Base-by-base conservation (phyloP, 352 stramenopile species). In the Aphanomyces euteiches region DNA sequence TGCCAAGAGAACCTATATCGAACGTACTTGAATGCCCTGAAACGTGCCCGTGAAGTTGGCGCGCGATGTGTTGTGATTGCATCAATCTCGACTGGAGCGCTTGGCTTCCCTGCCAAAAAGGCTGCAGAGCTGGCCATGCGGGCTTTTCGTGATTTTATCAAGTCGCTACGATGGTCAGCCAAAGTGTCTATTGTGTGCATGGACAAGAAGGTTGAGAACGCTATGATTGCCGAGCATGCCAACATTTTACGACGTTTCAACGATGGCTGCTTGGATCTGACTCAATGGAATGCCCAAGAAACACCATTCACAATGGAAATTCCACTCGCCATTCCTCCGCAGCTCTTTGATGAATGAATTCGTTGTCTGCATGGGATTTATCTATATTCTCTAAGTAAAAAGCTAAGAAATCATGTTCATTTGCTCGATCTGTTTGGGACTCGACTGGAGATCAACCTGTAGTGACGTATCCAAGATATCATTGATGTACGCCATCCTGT, bases 71-170 rank as follows among this genome's bases (percentile, higher is more conserved):
- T 80, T 21, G 75, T 70, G 7, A 41, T 80, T 47, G 73, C 71
- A 17, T 78, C 73, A 7, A 77, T 80, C 60, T 80, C 75, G n/a
- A 80, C 75, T 0, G 75, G 75, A 17, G 64, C 57, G 19, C 59
- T 69, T 56, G 76, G 78, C 1, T 38, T 90, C 7, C 79, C 81
- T 0, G 59, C 73, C 3, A 74, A 77, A 7, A 50, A 69, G 40
- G 77, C 72, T 8, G 76, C 83, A 6, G 72, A 75, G 64, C 76
- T 79, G 66, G 83, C 71, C n/a, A 45, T 90, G 13, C 78, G 79
- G 66, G 73, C 75, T 12, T 82, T 86, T 64, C 77, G 88, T 72
- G 79, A 61, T 36, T 69, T 57, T 61, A 45, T 73, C 47, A 60
- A 56, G 12, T 48, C 17, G 7, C 28, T 38, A 6, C 28, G 50